These are phyloP conservation scores for Gonapodya sp. DNA, from an alignment of 192 early-diverging fungal species.

Conservation along the genomic window DNA sequence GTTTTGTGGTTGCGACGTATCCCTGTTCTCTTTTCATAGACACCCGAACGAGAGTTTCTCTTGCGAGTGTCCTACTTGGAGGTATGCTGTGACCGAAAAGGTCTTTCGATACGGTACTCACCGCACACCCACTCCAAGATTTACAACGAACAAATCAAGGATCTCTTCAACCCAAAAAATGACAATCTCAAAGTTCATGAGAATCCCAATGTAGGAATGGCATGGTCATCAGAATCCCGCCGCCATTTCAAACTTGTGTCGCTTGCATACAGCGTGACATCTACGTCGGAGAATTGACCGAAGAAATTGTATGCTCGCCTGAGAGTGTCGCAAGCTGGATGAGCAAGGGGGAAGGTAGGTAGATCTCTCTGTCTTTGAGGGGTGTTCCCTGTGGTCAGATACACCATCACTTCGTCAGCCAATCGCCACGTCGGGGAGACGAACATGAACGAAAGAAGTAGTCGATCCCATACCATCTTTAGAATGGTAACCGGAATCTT, in stretches of 20 bases:
- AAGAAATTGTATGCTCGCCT: conserved; percentile 13
- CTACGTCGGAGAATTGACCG: conserved; percentile 13
- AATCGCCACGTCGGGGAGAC: conserved; percentile 16
- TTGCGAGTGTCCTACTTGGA: conserved; percentile 32
- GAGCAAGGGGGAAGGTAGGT: conserved; percentile 15
- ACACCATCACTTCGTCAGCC: neutral
- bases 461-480: conserved; percentile 17
- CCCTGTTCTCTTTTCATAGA: conserved; percentile 7
- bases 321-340: conserved; percentile 12
- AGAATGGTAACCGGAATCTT: conserved; percentile 12
- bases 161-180: neutral
- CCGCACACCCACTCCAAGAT: neutral
- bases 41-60: conserved; percentile 29
- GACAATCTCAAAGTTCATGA: conserved; percentile 10
- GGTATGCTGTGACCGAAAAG: conserved; percentile 31
- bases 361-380: neutral
- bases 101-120: conserved; percentile 25
- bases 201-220: conserved; percentile 2
- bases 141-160: conserved; percentile 12
- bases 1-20: conserved; percentile 15
- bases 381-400: neutral
- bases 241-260: neutral
- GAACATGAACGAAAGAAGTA: conserved; percentile 19
- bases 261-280: conserved; percentile 15
- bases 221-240: neutral